Evolutionary conservation across 805 yeast genomes (phyloP).

Genomic region (Wickerhamiella qilinensis): DNA sequence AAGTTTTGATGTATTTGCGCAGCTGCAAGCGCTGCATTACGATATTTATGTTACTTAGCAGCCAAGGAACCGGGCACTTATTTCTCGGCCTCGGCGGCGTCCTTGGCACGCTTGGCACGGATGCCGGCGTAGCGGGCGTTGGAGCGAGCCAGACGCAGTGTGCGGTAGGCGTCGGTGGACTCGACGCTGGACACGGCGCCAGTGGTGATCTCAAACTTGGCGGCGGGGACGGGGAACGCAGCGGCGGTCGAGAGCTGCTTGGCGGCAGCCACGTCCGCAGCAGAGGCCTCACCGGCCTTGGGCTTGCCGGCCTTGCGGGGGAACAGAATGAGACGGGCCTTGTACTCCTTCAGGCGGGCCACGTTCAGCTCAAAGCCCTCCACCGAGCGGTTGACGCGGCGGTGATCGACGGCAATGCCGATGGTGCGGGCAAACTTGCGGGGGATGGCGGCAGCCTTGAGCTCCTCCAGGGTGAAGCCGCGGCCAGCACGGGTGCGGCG

Average conservation of each 20-base stretch:
- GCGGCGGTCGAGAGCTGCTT: slow-evolving; percentile 58
- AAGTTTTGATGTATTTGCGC: too few species aligned
- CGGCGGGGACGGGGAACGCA: slow-evolving; percentile 83
- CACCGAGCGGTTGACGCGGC: slow-evolving; percentile 96
- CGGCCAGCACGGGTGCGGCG: slow-evolving; percentile 99
- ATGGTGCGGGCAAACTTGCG: slow-evolving; percentile 94
- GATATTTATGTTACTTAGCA: not conserved
- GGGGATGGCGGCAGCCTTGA: slow-evolving; percentile 92
- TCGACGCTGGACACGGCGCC: slow-evolving; percentile 69
- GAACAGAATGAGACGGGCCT: slow-evolving; percentile 87
- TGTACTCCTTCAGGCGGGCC: slow-evolving; percentile 91
- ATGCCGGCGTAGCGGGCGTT: slow-evolving; percentile 87
- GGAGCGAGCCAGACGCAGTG: slow-evolving; percentile 90
- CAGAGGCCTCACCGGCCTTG: slow-evolving; percentile 29
- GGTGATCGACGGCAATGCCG: slow-evolving; percentile 98
- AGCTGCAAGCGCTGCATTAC: not conserved
- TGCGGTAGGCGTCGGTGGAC: slow-evolving; percentile 74
- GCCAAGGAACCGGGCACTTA: slow-evolving; percentile 25
- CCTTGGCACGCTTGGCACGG: slow-evolving; percentile 96
- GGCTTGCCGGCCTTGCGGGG: slow-evolving; percentile 74
- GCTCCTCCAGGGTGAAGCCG: slow-evolving; percentile 96
- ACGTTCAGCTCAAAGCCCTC: slow-evolving; percentile 92
- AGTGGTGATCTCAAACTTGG: slow-evolving; percentile 54
- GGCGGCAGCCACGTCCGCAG: slow-evolving; percentile 45
- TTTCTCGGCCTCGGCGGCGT: slow-evolving; percentile 90